phyloP scores from a whole-genome alignment of 1,284 basidiomycete species.

The Ceratobasidium sp. region DNA sequence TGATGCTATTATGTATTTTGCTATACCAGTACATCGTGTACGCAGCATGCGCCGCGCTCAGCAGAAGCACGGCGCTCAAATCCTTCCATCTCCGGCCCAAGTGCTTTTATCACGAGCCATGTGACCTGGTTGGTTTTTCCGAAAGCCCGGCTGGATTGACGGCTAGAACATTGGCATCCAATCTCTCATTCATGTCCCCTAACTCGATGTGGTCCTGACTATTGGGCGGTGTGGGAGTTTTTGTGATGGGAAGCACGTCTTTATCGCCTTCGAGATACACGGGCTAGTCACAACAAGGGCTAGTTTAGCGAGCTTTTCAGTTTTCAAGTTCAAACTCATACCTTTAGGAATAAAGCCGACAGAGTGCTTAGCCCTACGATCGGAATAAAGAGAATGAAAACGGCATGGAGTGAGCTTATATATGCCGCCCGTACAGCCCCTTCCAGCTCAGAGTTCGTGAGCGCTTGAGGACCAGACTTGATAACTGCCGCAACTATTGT shows the following conservation, averaged over 20 bases:
- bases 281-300: neutral
- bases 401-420: conserved; percentile 23
- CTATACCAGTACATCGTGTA: too few relatives aligned
- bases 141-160: too few relatives aligned
- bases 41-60: too few relatives aligned
- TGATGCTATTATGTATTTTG: too few relatives aligned
- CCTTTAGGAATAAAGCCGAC: conserved; percentile 35
- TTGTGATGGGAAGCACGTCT: conserved; percentile 26
- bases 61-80: too few relatives aligned
- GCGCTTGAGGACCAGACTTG: conserved; percentile 38
- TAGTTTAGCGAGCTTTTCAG: too few relatives aligned
- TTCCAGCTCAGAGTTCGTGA: neutral
- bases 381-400: conserved; percentile 42
- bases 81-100: too few relatives aligned
- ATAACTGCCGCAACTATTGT: conserved; percentile 29
- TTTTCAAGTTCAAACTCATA: neutral
- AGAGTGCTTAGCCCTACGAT: conserved; percentile 40
- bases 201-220: conserved; percentile 1
- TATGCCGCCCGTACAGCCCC: conserved; percentile 38
- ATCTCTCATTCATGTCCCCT: too few relatives aligned
- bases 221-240: conserved; percentile 11
- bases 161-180: too few relatives aligned
- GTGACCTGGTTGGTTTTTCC: too few relatives aligned
- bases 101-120: too few relatives aligned
- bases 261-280: conserved; percentile 38